Evolutionary conservation across 441 rosid genomes (phyloP).

Genomic region (Pelargonium citronellum): DNA sequence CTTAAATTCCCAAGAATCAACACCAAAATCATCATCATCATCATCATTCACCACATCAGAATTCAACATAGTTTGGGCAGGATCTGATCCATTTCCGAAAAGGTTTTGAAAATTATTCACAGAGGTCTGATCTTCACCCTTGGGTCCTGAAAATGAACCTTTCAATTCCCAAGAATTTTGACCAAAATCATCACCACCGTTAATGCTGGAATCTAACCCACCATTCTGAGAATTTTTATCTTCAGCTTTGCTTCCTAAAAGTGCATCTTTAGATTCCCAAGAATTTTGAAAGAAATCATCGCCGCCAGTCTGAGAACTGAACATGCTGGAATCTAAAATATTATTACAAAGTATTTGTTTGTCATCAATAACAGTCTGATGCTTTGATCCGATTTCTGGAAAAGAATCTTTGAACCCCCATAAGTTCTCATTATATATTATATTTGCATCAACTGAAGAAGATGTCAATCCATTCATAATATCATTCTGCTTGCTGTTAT

Average conservation of each 20-base stretch:
- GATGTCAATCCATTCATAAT: conserved; percentile 2
- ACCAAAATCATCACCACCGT: conserved; percentile 5
- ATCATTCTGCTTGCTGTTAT: conserved; percentile 9
- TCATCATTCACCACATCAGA: conserved; percentile 20
- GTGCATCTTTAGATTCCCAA: neutral
- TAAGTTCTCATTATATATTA: conserved; percentile 8
- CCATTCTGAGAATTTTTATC: neutral
- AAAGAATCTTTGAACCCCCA: conserved; percentile 17
- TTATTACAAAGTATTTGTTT: neutral
- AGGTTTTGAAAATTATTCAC: conserved; percentile 28
- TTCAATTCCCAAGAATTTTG: neutral
- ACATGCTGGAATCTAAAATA: conserved; percentile 2
- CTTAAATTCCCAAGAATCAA: conserved; percentile 66
- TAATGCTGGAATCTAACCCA: neutral
- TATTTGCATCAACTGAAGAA: conserved; percentile 7
- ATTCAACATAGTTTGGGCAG: conserved; percentile 18
- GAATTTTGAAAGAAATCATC: neutral
- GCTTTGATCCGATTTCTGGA: conserved; percentile 14
- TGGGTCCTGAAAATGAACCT: neutral
- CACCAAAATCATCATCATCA: conserved; percentile 37
- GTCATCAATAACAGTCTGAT: neutral
- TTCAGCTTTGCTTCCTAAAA: conserved; percentile 1
- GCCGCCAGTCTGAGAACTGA: conserved; percentile 3
- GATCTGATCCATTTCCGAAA: conserved; percentile 27
- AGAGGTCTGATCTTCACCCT: conserved; percentile 42